These are phyloP conservation scores for Suhomyces tanzawaensis DNA, from an alignment of 805 yeast genomes.

Conservation along the genomic window DNA sequence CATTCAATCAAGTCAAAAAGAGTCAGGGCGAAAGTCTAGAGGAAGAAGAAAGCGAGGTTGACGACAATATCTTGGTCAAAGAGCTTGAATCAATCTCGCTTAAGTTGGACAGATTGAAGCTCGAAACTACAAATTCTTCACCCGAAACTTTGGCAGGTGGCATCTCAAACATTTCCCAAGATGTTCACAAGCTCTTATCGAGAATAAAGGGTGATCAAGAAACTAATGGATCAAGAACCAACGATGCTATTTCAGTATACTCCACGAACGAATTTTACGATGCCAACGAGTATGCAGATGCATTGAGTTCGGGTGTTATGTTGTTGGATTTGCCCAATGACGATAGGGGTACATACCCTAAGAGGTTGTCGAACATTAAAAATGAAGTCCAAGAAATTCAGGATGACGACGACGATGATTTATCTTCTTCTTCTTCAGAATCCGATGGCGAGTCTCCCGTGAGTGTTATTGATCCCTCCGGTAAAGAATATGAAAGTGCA, in stretches of 20 bases:
- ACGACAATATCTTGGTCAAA: slow-evolving; percentile 8
- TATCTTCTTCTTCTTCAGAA: slow-evolving; percentile 17
- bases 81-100: slow-evolving; percentile 20
- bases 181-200: slow-evolving; percentile 17
- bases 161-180: slow-evolving; percentile 15
- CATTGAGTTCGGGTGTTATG: slow-evolving; percentile 52
- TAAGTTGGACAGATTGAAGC: slow-evolving; percentile 21
- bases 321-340: slow-evolving; percentile 31
- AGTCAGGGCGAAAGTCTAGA: slow-evolving; percentile 6
- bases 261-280: slow-evolving; percentile 46
- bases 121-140: slow-evolving; percentile 4
- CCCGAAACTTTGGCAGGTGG: slow-evolving; percentile 2
- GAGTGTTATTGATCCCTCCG: not conserved
- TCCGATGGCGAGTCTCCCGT: slow-evolving; percentile 11
- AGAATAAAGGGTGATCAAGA: slow-evolving; percentile 5
- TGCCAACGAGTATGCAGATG: slow-evolving; percentile 63
- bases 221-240: not conserved
- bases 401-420: slow-evolving; percentile 19
- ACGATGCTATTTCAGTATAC: slow-evolving; percentile 28
- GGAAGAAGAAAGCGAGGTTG: slow-evolving; percentile 11
- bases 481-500: not conserved
- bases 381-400: slow-evolving; percentile 6
- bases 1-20: slow-evolving; percentile 58
- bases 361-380: not conserved
- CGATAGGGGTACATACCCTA: not conserved